A percentile compares a stretch with the other conserved stretches of the same genome.
Evolutionary conservation across 2,329 filamentous ascomycete genomes (phyloP).

Genomic region (Pseudocercospora macadamiae): DNA sequence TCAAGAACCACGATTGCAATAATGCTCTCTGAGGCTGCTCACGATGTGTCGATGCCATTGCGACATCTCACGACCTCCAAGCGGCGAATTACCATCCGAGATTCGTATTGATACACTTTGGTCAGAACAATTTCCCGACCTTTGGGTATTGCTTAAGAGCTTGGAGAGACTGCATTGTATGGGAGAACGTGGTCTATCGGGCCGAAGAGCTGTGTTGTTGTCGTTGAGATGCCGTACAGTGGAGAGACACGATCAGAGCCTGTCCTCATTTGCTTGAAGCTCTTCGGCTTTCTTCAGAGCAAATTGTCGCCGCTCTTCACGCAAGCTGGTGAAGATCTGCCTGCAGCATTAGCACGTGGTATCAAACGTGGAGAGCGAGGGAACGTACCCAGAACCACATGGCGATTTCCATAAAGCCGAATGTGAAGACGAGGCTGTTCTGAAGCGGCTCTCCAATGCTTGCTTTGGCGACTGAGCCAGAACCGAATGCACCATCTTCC

Average conservation of each 20-base stretch:
- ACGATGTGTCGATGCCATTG: too few relatives aligned
- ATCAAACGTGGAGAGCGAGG: not conserved
- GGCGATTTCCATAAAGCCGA: conserved; percentile 80
- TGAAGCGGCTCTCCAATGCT: conserved; percentile 66
- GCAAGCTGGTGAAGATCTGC: conserved; percentile 65
- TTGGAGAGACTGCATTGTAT: not conserved
- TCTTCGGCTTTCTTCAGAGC: conserved; percentile 39
- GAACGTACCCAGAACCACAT: conserved; percentile 79
- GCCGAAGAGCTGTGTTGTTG: not conserved
- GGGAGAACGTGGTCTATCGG: not conserved
- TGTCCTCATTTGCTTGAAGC: conserved; percentile 42
- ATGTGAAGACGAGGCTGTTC: conserved; percentile 83
- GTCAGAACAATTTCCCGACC: too few relatives aligned
- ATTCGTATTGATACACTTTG: too few relatives aligned
- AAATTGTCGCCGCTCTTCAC: conserved; percentile 60
- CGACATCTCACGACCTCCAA: too few relatives aligned
- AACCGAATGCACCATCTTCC: conserved; percentile 52
- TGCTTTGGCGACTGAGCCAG: conserved; percentile 24
- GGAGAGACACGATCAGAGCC: not conserved
- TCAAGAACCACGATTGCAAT: too few relatives aligned
- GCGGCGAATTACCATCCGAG: too few relatives aligned
- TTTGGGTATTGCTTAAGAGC: too few relatives aligned
- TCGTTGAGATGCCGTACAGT: not conserved
- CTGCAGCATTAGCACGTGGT: not conserved
- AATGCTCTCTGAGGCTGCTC: too few relatives aligned